These are phyloP conservation scores for Trichosporon coremiiforme DNA, from an alignment of 1,284 basidiomycete species.

Conservation along the genomic window DNA sequence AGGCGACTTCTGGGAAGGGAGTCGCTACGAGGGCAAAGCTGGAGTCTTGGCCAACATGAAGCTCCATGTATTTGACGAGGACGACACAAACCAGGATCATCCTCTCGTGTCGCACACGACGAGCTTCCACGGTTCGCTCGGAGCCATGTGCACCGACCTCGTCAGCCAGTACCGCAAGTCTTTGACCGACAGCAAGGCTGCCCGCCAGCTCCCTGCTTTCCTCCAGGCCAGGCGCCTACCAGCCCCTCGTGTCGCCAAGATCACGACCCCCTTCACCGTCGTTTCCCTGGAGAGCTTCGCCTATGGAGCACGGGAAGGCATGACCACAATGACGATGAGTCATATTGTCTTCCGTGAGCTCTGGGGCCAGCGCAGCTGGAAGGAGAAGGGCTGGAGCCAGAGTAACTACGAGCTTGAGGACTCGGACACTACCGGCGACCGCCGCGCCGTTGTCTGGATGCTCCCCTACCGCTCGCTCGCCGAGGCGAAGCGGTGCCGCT, in stretches of 20 bases:
- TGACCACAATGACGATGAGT: constrained; percentile 81
- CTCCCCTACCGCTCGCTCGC: constrained; percentile 50
- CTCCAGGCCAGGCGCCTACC: constrained; percentile 45
- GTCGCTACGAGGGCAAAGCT: constrained; percentile 44
- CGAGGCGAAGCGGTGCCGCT: constrained; percentile 51
- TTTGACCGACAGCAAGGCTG: background rate
- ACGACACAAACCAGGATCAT: constrained; percentile 15
- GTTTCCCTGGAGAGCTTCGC: constrained; percentile 64
- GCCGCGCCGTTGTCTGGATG: constrained; percentile 43
- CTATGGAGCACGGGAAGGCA: constrained; percentile 65
- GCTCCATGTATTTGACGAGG: constrained; percentile 42
- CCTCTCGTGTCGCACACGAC: background rate
- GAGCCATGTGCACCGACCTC: constrained; percentile 34
- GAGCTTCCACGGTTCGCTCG: constrained; percentile 40
- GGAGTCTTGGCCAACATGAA: constrained; percentile 41
- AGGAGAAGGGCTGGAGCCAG: constrained; percentile 41
- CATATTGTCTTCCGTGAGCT: constrained; percentile 73
- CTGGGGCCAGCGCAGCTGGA: constrained; percentile 56
- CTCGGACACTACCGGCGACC: background rate
- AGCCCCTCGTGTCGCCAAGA: constrained; percentile 45
- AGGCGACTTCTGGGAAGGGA: constrained; percentile 52
- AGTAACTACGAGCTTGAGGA: constrained; percentile 41
- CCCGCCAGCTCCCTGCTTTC: constrained; percentile 38
- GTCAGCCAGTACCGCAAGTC: constrained; percentile 36
- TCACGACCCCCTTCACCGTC: constrained; percentile 46